These are phyloP conservation scores for Lantana camara DNA, from an alignment of 257 asterid genomes.

Conservation along the genomic window DNA sequence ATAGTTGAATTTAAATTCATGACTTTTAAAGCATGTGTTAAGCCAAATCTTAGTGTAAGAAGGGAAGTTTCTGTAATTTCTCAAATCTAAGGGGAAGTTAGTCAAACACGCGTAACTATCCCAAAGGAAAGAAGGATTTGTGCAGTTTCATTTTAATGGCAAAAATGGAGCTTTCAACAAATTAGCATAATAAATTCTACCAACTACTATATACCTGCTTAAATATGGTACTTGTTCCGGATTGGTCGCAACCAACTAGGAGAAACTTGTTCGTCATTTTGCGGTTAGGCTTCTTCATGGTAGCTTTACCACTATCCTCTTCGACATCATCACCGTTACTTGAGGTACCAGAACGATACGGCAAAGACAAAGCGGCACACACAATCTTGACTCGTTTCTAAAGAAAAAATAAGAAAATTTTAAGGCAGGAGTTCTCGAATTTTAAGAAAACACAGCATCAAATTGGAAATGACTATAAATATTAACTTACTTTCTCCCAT, in stretches of 20 bases:
- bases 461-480: not conserved
- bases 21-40: too few relatives aligned
- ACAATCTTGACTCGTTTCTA: conserved; percentile 62
- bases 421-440: not conserved
- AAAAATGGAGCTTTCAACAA: not conserved
- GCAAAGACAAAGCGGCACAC: conserved; percentile 68
- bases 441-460: conserved; percentile 24
- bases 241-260: conserved; percentile 67
- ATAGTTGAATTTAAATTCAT: too few relatives aligned
- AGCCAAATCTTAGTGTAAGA: too few relatives aligned
- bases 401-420: not conserved
- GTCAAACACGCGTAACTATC: too few relatives aligned
- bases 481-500: too few relatives aligned
- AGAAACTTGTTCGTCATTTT: conserved; percentile 49
- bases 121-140: too few relatives aligned
- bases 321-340: conserved; percentile 36
- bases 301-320: conserved; percentile 28
- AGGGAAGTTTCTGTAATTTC: too few relatives aligned
- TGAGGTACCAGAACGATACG: conserved; percentile 51
- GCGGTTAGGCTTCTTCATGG: conserved; percentile 28
- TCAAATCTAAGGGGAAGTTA: too few relatives aligned
- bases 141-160: not conserved
- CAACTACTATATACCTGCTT: conserved; percentile 57
- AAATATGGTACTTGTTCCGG: conserved; percentile 77
- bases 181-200: too few relatives aligned